Percentiles rank a stretch among this genome's conserved stretches.
Conservation (phyloP, 768 basidiomycete genomes). For the Podaxis sp. region DNA sequence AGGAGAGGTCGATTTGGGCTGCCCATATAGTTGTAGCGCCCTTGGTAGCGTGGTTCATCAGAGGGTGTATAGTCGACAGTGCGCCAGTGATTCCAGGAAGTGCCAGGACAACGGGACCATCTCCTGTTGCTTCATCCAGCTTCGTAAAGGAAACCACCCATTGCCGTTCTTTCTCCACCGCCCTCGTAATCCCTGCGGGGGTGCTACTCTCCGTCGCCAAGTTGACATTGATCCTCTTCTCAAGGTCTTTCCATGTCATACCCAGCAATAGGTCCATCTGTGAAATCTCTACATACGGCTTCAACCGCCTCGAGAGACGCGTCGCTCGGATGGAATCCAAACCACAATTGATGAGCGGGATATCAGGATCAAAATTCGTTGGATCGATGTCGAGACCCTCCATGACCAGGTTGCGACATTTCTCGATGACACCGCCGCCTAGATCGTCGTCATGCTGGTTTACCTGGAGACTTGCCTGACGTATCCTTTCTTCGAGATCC, state of each 20-base stretch:
- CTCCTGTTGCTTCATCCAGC: not conserved
- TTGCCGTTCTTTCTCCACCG: too few relatives aligned
- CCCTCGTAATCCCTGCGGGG: not conserved
- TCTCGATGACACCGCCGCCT: not conserved
- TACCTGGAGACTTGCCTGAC: not conserved
- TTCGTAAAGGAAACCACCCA: not conserved
- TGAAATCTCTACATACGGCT: conserved; percentile 25
- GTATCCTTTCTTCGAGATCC: not conserved
- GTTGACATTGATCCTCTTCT: not conserved
- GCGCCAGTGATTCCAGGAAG: not conserved
- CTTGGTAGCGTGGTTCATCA: not conserved
- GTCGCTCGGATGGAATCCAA: conserved; percentile 41
- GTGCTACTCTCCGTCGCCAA: not conserved
- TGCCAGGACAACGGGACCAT: not conserved
- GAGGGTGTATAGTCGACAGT: not conserved
- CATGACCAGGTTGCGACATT: not conserved
- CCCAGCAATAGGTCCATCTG: conserved; percentile 33
- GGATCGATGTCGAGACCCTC: conserved; percentile 25
- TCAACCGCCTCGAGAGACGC: conserved; percentile 31
- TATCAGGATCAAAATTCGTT: conserved; percentile 33
- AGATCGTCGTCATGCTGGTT: not conserved
- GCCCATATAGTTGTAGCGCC: not conserved
- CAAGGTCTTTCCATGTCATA: conserved; percentile 1
- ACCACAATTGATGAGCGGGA: conserved; percentile 41
- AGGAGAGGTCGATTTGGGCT: not conserved